Evolutionary conservation across 441 rosid species (phyloP), one percentile per base, ranked within the genome.

Genomic region (Daphne laureola): DNA sequence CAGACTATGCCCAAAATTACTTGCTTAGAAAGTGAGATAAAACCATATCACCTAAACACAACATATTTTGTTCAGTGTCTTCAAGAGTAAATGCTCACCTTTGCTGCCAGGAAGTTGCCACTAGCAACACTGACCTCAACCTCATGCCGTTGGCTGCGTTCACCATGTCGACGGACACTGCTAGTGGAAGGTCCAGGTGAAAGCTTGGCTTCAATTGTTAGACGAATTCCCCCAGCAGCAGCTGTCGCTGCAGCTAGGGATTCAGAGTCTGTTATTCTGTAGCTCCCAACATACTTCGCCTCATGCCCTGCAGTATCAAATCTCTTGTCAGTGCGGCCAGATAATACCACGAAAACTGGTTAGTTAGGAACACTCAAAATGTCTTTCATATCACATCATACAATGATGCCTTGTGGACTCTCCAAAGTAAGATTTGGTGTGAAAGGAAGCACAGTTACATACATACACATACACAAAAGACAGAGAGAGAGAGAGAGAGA

Each of bases 101-200:
- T 92, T 49, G 98, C 94, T 18, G 96, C 98, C 65, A 92, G 94
- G 72, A 92, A 92, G 75, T 92, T 92, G 16, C 98, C 98, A 72
- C 91, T 86, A 46, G 90, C 95, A 12, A 92, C 98, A 41, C 91
- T 88, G 48, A 92, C 98, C 60, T 94, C 94, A 8, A 80, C 94
- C 61, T 88, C 95, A 62, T 88, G 96, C 78, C 76, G 74, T 14
- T 94, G 95, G 53, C 90, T 86, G 59, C 67, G 84, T 46, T 88
- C 96, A 52, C 96, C 98, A 65, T 92, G 98, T 31, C 98, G 76
- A 17, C 88, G 94, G 18, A 92, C 66, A 68, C 79, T 84, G 15
- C 77, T 82, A 59, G 80, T 88, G 35, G 95, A 81, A 66, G 98
- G 98, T 47, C 98, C 95, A 21, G 98, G 98, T 51, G 95, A 87